Evolutionary conservation across 306 rosid genomes (phyloP).

Genomic region (Cyamopsis tetragonoloba): DNA sequence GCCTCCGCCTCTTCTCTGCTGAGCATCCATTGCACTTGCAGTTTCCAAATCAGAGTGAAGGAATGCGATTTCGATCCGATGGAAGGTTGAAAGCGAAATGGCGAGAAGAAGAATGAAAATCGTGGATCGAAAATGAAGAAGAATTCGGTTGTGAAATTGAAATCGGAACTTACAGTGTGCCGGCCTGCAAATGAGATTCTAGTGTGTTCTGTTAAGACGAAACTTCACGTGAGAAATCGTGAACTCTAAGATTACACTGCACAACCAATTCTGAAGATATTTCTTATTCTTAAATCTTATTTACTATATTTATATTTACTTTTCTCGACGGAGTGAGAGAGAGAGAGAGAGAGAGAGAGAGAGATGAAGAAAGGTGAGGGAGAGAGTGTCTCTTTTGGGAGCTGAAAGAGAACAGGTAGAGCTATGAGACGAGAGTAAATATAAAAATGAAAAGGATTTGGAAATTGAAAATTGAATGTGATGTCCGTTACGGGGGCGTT

Average conservation of each 20-base stretch:
- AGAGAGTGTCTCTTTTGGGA: conserved; percentile 19
- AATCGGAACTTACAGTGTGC: conserved; percentile 44
- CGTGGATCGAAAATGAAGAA: conserved; percentile 49
- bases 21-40: conserved; percentile 53
- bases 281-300: conserved; percentile 18
- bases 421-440: not conserved
- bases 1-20: conserved; percentile 75
- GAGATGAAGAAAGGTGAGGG: conserved; percentile 8
- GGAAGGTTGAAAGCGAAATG: no score
- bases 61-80: no score
- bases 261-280: conserved; percentile 12
- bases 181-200: conserved; percentile 33
- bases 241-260: conserved; percentile 26
- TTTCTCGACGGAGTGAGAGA: conserved; percentile 8
- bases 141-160: not conserved
- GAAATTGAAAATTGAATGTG: conserved; percentile 18
- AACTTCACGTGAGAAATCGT: conserved; percentile 35
- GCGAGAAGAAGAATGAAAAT: conserved; percentile 13
- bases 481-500: conserved; percentile 45
- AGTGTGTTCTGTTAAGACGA: conserved; percentile 22
- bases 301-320: not conserved
- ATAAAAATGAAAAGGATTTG: not conserved
- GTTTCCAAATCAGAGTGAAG: conserved; percentile 27
- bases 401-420: conserved; percentile 10
- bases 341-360: conserved; percentile 19